These are phyloP conservation scores for Acanthamoeba royreba DNA, from an alignment of 208 protist species.

Conservation along the genomic window DNA sequence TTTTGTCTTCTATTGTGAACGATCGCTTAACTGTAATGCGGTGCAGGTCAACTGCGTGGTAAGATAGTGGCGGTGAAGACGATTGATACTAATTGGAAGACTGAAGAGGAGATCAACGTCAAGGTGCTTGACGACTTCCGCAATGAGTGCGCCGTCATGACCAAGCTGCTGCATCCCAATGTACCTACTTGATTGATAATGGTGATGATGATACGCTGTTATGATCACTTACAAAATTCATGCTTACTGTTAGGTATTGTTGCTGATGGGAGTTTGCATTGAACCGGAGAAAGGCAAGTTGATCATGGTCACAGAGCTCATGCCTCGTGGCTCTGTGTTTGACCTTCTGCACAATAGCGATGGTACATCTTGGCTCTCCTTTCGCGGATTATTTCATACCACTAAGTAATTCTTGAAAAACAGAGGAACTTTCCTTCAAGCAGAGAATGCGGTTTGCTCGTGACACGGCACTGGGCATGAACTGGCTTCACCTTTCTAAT, in stretches of 20 bases:
- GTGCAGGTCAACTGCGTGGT: background rate
- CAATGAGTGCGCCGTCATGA: slow-evolving; percentile 50
- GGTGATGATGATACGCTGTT: too few relatives aligned
- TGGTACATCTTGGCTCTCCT: background rate
- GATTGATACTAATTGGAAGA: slow-evolving; percentile 25
- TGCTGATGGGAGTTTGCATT: slow-evolving; percentile 44
- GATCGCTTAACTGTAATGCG: background rate
- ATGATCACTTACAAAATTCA: too few relatives aligned
- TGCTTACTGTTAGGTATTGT: background rate
- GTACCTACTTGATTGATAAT: background rate
- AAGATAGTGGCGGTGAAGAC: slow-evolving; percentile 47
- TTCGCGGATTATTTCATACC: background rate
- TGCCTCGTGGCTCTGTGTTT: background rate
- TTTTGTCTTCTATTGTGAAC: background rate
- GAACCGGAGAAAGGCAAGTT: slow-evolving; percentile 12
- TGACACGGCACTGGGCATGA: slow-evolving; percentile 45
- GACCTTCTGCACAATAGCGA: slow-evolving; percentile 30
- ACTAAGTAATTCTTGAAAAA: background rate
- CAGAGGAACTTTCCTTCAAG: slow-evolving; percentile 30
- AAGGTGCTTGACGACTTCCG: slow-evolving; percentile 44
- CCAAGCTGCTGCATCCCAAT: slow-evolving; percentile 35
- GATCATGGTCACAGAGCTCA: slow-evolving; percentile 47
- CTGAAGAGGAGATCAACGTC: background rate
- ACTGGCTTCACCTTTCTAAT: slow-evolving; percentile 39
- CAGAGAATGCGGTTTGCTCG: slow-evolving; percentile 40